A percentile compares a stretch with the other conserved stretches of the same genome.
Evolutionary conservation across 2,329 filamentous ascomycete genomes (phyloP).

Genomic region (Alternaria hordeiaustralica): DNA sequence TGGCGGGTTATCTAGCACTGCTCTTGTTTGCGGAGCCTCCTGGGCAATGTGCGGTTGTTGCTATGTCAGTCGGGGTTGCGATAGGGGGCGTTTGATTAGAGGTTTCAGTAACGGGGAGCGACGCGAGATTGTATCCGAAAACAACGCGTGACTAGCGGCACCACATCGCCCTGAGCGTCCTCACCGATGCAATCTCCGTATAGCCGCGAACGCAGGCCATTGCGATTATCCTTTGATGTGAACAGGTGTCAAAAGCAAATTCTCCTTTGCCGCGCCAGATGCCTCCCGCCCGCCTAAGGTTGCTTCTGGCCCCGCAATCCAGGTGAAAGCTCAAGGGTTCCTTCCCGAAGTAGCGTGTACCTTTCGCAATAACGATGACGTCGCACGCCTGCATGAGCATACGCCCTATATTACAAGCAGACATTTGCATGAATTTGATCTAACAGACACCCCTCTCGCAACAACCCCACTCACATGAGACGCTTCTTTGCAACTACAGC

Average conservation of each 20-base stretch:
- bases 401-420: not conserved
- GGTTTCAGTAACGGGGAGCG: conserved; percentile 27
- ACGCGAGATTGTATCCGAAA: conserved; percentile 34
- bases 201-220: conserved; percentile 9
- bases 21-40: conserved; percentile 18
- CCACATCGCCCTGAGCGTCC: conserved; percentile 10
- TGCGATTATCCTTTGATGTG: not conserved
- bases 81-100: conserved; percentile 37
- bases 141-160: conserved; percentile 37
- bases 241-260: conserved; percentile 9
- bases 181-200: conserved; percentile 13
- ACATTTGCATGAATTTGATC: not conserved
- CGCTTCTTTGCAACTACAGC: conserved; percentile 35
- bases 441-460: not conserved
- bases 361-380: conserved; percentile 14
- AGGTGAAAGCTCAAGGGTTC: conserved; percentile 4
- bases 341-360: conserved; percentile 8
- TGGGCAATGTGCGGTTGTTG: conserved; percentile 35
- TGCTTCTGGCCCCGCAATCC: conserved; percentile 18
- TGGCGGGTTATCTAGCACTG: conserved; percentile 10
- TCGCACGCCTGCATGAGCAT: conserved; percentile 3
- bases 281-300: not conserved
- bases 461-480: conserved; percentile 18
- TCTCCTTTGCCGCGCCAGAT: not conserved
- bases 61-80: conserved; percentile 16